Conservation (phyloP, 2,329 filamentous ascomycete species). For the Coniella vitis region DNA sequence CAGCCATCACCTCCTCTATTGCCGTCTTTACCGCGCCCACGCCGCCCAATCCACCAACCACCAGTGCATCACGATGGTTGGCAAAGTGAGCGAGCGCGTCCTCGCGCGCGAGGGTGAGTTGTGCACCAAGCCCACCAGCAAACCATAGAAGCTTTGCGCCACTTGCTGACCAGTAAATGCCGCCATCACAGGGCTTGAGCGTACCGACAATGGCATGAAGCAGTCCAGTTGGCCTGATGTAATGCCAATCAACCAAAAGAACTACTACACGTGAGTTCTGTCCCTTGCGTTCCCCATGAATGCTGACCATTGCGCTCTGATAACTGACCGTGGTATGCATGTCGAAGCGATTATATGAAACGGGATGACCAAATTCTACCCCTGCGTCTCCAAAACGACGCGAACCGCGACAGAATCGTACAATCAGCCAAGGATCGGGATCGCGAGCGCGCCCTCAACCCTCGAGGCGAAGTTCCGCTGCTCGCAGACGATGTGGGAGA, state of each 20-base stretch:
- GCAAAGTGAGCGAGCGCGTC: conserved; percentile 59
- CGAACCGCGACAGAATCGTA: conserved; percentile 74
- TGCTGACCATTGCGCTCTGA: conserved; percentile 9
- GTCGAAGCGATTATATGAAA: conserved; percentile 84
- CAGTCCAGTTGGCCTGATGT: conserved; percentile 90
- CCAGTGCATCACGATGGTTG: conserved; percentile 41
- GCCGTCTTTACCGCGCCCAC: conserved; percentile 1
- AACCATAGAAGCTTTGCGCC: conserved; percentile 2
- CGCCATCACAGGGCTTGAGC: conserved; percentile 66
- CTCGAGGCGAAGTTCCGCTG: conserved; percentile 59
- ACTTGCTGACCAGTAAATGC: conserved; percentile 10
- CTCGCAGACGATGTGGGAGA: conserved; percentile 51
- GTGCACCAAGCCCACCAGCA: not conserved
- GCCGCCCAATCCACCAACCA: conserved; percentile 17
- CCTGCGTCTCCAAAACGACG: conserved; percentile 80
- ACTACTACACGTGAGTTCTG: conserved; percentile 81
- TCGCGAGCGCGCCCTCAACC: conserved; percentile 75
- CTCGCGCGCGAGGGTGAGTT: conserved; percentile 54
- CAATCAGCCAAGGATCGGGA: conserved; percentile 69
- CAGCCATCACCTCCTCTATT: not conserved
- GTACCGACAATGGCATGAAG: conserved; percentile 98
- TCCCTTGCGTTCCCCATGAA: not conserved
- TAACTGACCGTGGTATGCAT: conserved; percentile 18
- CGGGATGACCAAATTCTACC: conserved; percentile 94
- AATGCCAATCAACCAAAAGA: conserved; percentile 95